These are phyloP conservation scores for Lactifluus piperatus DNA, from an alignment of 768 basidiomycete genomes.

Conservation along the genomic window DNA sequence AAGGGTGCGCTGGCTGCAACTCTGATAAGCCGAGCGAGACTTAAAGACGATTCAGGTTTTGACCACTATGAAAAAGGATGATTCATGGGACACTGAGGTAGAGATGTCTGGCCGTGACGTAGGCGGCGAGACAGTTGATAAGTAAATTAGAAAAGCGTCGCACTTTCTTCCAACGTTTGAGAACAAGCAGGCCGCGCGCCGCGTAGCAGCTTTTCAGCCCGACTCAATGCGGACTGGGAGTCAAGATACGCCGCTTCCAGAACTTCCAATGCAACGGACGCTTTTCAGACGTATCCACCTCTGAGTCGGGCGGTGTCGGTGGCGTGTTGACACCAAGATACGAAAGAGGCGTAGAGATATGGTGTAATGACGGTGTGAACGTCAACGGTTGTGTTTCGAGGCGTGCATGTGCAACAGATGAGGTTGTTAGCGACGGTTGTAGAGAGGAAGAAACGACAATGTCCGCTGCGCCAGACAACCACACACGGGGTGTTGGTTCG, in stretches of 20 bases:
- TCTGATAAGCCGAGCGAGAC: background rate
- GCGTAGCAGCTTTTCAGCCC: background rate
- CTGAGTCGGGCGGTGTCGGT: slow-evolving; percentile 29
- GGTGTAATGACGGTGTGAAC: background rate
- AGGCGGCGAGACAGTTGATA: background rate
- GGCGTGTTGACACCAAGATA: slow-evolving; percentile 1
- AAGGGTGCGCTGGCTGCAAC: background rate
- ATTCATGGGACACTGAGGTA: background rate
- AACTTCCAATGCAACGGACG: background rate
- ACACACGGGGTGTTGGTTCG: slow-evolving; percentile 23
- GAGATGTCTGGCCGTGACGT: background rate
- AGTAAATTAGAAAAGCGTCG: background rate
- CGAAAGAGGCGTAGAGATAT: background rate
- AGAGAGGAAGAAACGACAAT: slow-evolving; percentile 23
- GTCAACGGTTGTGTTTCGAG: background rate
- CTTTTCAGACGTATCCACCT: slow-evolving; percentile 18
- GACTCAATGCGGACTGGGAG: background rate
- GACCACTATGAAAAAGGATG: background rate
- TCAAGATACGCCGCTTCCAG: background rate
- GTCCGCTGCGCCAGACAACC: slow-evolving; percentile 28
- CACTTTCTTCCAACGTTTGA: too few species aligned
- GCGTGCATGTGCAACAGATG: background rate
- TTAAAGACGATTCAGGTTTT: background rate
- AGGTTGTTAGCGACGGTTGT: background rate
- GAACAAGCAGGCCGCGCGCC: background rate